These are phyloP conservation scores for Allantophomopsis lycopodina DNA, from an alignment of 2,329 filamentous ascomycete species.

Conservation along the genomic window DNA sequence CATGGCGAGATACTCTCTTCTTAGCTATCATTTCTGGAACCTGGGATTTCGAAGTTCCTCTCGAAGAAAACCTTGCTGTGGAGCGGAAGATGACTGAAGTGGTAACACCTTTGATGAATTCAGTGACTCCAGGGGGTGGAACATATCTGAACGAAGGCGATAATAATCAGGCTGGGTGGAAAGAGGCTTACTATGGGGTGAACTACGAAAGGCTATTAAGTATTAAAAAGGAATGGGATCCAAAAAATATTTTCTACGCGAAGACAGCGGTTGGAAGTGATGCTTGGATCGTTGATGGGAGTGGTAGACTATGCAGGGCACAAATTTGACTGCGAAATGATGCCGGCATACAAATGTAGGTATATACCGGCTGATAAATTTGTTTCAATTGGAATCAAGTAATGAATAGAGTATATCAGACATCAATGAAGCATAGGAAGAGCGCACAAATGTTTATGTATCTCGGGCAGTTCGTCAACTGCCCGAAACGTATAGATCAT, in stretches of 20 bases:
- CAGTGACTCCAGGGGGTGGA: conserved; percentile 25
- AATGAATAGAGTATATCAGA: too few relatives aligned
- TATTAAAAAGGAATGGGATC: conserved; percentile 37
- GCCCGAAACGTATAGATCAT: too few relatives aligned
- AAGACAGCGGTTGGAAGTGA: conserved; percentile 35
- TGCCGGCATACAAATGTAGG: too few relatives aligned
- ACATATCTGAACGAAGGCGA: conserved; percentile 38
- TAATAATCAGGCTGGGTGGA: conserved; percentile 26
- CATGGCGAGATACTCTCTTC: conserved; percentile 23
- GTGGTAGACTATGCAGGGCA: conserved; percentile 26
- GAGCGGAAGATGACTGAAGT: conserved; percentile 18
- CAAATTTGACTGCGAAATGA: neutral
- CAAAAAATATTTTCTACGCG: conserved; percentile 29
- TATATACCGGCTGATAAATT: too few relatives aligned
- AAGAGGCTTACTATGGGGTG: conserved; percentile 28
- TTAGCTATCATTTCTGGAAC: conserved; percentile 16
- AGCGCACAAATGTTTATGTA: too few relatives aligned
- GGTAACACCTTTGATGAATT: conserved; percentile 18
- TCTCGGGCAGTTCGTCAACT: too few relatives aligned
- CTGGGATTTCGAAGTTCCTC: conserved; percentile 19
- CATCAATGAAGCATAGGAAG: too few relatives aligned
- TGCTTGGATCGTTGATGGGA: conserved; percentile 24
- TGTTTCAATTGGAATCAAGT: too few relatives aligned
- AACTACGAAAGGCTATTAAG: conserved; percentile 26
- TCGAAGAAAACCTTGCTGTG: conserved; percentile 13